Base-by-base conservation (phyloP, 2,329 filamentous ascomycete species). In the Monilinia aucupariae region DNA sequence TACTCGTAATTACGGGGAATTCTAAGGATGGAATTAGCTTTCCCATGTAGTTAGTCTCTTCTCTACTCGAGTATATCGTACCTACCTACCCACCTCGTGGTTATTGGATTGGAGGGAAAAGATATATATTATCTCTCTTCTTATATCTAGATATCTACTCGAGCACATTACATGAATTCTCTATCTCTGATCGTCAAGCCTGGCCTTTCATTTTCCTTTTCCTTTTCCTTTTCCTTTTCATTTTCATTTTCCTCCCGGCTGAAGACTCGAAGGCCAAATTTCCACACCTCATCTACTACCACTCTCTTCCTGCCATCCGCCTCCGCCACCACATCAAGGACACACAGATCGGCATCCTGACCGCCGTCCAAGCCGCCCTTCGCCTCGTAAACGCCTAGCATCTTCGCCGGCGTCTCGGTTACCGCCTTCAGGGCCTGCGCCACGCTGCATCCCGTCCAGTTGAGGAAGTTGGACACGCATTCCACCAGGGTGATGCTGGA, bases 391-490 rank as follows among this genome's bases (percentile, higher is more conserved):
- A 92, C 71, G 0, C 88, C 88, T 22, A 94, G 77, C 88, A 94
- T 91, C 54, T 80, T 82, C 1, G 91, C 90, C 0, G 91, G 91
- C 0, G 90, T 92, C 41, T 82, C 79, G 0, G 91, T 94, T 37
- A 92, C 90, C 10, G 89, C 83, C 66, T 82, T 83, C 52, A 94
- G 76, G 1, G 87, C 89, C 71, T 87, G 82, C 0, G 88, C 84
- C 43, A 92, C 81, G 43, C 80, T 81, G 6, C 84, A 82, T 17
- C 87, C 88, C 1, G 87, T 87, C 87, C 88, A 93, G 64, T 82
- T 82, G 68, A 91, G 79, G 74, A 94, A 92, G 75, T 94, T 94
- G 72, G 86, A 88, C 61, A 92, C 85, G 70, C 91, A 94, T 69
- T 93, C 88, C 48, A 92, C 82, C n/a, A 96, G 79, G 8, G 87